phyloP scores from a whole-genome alignment of 495 filamentous ascomycete species.

The Aspergillus conjunctus region DNA sequence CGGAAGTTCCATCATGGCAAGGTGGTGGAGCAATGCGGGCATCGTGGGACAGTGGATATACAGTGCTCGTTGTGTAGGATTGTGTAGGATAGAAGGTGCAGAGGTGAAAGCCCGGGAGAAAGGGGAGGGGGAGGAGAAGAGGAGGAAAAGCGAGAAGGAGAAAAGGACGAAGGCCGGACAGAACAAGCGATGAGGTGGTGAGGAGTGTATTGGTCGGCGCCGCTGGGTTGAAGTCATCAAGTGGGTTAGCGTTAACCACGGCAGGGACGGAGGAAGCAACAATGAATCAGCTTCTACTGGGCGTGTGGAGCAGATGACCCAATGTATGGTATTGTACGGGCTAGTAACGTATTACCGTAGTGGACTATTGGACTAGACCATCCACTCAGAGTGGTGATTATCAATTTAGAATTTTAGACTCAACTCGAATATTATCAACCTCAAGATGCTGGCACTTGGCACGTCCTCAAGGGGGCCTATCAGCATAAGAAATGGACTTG shows the following conservation, averaged over 20 bases:
- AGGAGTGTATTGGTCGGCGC: background rate
- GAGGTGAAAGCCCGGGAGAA: background rate
- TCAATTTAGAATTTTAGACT: background rate
- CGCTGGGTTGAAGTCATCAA: background rate
- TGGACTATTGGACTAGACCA: background rate
- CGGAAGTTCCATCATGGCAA: conserved; percentile 27
- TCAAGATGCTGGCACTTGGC: background rate
- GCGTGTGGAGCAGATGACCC: background rate
- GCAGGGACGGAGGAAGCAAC: conserved; percentile 1
- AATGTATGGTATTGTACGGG: conserved; percentile 10
- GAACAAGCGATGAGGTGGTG: conserved; percentile 2
- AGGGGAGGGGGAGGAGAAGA: conserved; percentile 11
- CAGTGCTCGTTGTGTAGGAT: background rate
- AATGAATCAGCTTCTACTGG: background rate
- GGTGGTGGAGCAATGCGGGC: conserved; percentile 24
- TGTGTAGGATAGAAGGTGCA: background rate
- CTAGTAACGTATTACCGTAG: conserved; percentile 10
- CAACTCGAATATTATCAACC: background rate
- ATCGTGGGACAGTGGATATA: conserved; percentile 19
- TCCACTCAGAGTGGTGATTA: background rate
- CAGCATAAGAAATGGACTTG: too few relatives aligned
- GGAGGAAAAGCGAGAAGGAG: conserved; percentile 2
- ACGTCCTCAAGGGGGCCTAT: too few relatives aligned
- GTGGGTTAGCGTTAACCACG: conserved; percentile 7
- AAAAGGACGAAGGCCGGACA: conserved; percentile 1